These are phyloP conservation scores for Leccinum variicolor DNA, from an alignment of 768 basidiomycete species.

Conservation along the genomic window DNA sequence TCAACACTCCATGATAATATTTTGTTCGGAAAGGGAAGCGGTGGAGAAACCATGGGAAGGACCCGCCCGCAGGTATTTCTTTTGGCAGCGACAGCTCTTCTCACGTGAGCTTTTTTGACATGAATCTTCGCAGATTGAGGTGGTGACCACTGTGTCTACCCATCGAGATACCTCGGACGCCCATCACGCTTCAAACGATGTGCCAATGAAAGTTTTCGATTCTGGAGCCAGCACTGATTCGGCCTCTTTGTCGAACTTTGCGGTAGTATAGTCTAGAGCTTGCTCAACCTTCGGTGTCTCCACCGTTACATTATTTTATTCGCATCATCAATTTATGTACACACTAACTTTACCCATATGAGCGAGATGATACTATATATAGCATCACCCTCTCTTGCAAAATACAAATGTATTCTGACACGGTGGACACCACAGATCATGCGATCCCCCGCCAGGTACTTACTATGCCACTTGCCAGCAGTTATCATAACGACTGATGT, in stretches of 20 bases:
- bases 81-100: background rate
- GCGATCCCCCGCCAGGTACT: background rate
- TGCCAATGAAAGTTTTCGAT: background rate
- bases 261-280: background rate
- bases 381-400: background rate
- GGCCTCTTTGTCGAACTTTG: background rate
- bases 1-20: slow-evolving; percentile 1
- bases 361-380: background rate
- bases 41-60: background rate
- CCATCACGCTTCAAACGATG: background rate
- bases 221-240: background rate
- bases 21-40: background rate
- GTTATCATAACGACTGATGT: background rate
- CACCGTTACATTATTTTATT: background rate
- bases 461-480: background rate
- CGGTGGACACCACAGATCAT: background rate
- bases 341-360: background rate
- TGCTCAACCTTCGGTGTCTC: background rate
- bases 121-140: background rate
- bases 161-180: background rate
- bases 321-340: background rate
- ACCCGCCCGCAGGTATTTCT: slow-evolving; percentile 4
- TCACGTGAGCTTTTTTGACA: background rate
- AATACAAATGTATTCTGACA: background rate
- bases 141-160: background rate